These are phyloP conservation scores for Colletotrichum viniferum DNA, from an alignment of 2,329 filamentous ascomycete species.

Conservation along the genomic window DNA sequence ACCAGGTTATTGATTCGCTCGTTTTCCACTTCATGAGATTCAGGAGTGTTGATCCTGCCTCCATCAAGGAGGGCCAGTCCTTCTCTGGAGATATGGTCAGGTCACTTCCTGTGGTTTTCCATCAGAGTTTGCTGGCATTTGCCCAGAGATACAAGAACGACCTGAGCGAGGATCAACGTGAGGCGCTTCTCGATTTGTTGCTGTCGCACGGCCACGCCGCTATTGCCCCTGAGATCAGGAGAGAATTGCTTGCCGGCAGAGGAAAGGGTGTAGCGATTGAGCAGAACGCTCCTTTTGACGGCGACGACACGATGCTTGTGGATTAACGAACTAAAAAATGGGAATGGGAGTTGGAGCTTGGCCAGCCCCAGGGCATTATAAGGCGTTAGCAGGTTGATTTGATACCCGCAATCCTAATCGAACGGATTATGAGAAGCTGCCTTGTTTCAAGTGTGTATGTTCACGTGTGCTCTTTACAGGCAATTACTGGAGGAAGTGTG, in stretches of 20 bases:
- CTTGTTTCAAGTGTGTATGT: background rate
- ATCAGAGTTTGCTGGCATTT: conserved; percentile 91
- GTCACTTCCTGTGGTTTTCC: conserved; percentile 92
- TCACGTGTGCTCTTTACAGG: background rate
- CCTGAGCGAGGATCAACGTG: conserved; percentile 92
- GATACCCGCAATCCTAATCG: conserved; percentile 23
- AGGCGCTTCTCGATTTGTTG: conserved; percentile 86
- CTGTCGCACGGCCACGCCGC: conserved; percentile 83
- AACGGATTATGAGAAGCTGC: conserved; percentile 19
- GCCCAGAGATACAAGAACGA: conserved; percentile 95
- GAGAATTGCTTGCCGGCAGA: conserved; percentile 86
- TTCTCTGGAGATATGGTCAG: conserved; percentile 51
- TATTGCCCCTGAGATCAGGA: conserved; percentile 89
- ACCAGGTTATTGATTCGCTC: conserved; percentile 90
- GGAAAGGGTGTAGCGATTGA: conserved; percentile 79
- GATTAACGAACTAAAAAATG: conserved; percentile 40
- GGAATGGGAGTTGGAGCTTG: conserved; percentile 18
- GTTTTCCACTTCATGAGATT: conserved; percentile 98
- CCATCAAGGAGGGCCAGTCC: conserved; percentile 53
- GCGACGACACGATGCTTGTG: conserved; percentile 92
- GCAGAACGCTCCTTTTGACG: conserved; percentile 62
- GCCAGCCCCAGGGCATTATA: conserved; percentile 15
- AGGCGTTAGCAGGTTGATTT: conserved; percentile 24
- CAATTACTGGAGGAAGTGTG: background rate
- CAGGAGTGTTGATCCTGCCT: conserved; percentile 68